phyloP scores from a whole-genome alignment of 345 rosid genomes.

The Kernera saxatilis region DNA sequence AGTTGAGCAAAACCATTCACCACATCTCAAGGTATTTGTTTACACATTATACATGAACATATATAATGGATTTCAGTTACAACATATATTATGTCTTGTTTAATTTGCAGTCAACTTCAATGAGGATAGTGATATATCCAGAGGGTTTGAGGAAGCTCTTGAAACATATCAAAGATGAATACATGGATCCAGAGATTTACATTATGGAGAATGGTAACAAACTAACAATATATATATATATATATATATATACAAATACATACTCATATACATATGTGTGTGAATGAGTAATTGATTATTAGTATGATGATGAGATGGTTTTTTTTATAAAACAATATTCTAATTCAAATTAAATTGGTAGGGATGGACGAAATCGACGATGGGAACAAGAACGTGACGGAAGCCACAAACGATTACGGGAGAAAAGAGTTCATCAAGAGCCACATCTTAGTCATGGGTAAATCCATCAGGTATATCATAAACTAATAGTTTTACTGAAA shows the following conservation, averaged over 20 bases:
- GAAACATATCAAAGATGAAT: conserved; percentile 28
- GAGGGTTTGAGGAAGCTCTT: conserved; percentile 10
- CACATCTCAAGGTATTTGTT: conserved; percentile 20
- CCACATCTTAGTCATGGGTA: conserved; percentile 27
- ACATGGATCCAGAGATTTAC: conserved; percentile 33
- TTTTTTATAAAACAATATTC: too few relatives aligned
- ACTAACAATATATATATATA: background rate
- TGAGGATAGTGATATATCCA: conserved; percentile 27
- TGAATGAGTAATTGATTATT: background rate
- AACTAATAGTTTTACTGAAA: background rate
- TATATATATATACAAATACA: background rate
- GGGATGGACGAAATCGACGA: conserved; percentile 31
- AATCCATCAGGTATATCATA: conserved; percentile 12
- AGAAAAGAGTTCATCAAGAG: conserved; percentile 32
- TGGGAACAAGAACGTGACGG: conserved; percentile 4
- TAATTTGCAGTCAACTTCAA: conserved; percentile 23
- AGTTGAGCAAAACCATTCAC: conserved; percentile 16
- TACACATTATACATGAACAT: background rate
- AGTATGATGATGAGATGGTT: background rate
- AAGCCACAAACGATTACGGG: conserved; percentile 22
- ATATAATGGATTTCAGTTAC: background rate
- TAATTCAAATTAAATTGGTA: background rate
- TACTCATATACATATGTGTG: background rate
- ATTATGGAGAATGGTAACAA: conserved; percentile 37
- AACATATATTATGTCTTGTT: background rate